Evolutionary conservation across 352 stramenopile genomes (phyloP), one percentile per base, ranked within the genome.

Genomic region (Salisapilia sapeloensis): DNA sequence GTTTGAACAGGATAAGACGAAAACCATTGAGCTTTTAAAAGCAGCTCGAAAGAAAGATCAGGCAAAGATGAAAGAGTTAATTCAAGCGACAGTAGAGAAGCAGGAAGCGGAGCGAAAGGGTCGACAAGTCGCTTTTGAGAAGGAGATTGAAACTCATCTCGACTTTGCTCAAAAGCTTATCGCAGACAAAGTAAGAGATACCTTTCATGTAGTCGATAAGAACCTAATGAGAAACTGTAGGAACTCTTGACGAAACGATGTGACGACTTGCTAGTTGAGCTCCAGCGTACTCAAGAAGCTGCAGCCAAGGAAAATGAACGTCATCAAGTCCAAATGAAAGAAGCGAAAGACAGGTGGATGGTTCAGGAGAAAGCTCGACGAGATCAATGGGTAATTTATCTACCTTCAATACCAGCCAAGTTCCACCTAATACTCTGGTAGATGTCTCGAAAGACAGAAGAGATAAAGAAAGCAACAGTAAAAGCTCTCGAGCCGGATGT

Each of bases 401-500:
- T 6, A 6, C 31, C 16, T 6, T 15, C 16, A 6, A 5, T 19
- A 36, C n/a, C n/a, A n/a, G n/a, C n/a, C n/a, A n/a, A n/a, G n/a
- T n/a, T n/a, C n/a, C n/a, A n/a, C n/a, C n/a, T 26, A 3, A 3
- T 19, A 30, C 17, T 34, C 6, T 13, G 8, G 21, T 24, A 53
- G 46, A 75, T 86, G 39, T 44, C 56, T 11, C 80, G 82, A 38
- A 86, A 87, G 46, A 87, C 67, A 1, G 71, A 82, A 26, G 71
- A 87, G 43, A 83, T 84, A 42, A 87, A 87, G 46, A 87, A 84
- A 34, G 74, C 60, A 20, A 84, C 71, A 0, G 58, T 87, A 13
- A 65, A 74, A 29, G 67, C 71, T 4, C 38, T 87, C 12, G 71
- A 87, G 34, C 67, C 71, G 0, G 67, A 87, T 33, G 81, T 87